Evolutionary conservation across 2,329 filamentous ascomycete genomes (phyloP).

Genomic region (Arthrobotrys megalospora): DNA sequence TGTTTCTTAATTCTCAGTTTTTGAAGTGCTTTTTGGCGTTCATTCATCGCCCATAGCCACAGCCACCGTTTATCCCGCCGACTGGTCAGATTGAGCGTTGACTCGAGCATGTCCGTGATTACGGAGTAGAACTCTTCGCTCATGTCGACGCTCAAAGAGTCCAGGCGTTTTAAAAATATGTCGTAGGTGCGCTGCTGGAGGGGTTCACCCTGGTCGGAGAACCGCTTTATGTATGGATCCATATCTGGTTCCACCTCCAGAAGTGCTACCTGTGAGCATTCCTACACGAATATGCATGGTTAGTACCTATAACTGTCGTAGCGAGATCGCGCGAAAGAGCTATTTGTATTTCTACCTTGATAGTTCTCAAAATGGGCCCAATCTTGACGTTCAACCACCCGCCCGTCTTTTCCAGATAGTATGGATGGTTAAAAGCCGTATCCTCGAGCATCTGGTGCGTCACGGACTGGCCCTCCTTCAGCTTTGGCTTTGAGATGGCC

Average conservation of each 20-base stretch:
- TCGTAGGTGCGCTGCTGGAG: slow-evolving; percentile 27
- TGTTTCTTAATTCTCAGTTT: slow-evolving; percentile 8
- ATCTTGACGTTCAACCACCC: slow-evolving; percentile 32
- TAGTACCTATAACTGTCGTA: slow-evolving; percentile 9
- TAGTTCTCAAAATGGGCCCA: slow-evolving; percentile 26
- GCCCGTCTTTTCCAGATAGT: slow-evolving; percentile 31
- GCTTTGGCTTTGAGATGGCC: slow-evolving; percentile 28
- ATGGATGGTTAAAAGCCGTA: slow-evolving; percentile 18
- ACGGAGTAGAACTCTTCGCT: slow-evolving; percentile 25
- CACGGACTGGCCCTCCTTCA: slow-evolving; percentile 26
- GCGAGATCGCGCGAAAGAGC: neutral
- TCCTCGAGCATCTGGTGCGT: slow-evolving; percentile 30
- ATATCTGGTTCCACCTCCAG: slow-evolving; percentile 17
- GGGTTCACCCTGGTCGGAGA: slow-evolving; percentile 18
- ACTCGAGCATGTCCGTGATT: slow-evolving; percentile 16
- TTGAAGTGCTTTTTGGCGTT: slow-evolving; percentile 22
- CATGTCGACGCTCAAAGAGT: slow-evolving; percentile 4
- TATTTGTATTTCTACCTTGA: slow-evolving; percentile 26
- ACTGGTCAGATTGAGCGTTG: slow-evolving; percentile 10
- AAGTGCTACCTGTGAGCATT: slow-evolving; percentile 26
- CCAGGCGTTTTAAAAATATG: slow-evolving; percentile 7
- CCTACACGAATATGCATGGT: slow-evolving; percentile 20
- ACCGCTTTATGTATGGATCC: slow-evolving; percentile 30
- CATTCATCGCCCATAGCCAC: slow-evolving; percentile 27
- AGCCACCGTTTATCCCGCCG: slow-evolving; percentile 22